Percentiles rank a stretch among this genome's conserved stretches.
phyloP scores from a whole-genome alignment of 768 basidiomycete genomes.

The Suillus americanus region DNA sequence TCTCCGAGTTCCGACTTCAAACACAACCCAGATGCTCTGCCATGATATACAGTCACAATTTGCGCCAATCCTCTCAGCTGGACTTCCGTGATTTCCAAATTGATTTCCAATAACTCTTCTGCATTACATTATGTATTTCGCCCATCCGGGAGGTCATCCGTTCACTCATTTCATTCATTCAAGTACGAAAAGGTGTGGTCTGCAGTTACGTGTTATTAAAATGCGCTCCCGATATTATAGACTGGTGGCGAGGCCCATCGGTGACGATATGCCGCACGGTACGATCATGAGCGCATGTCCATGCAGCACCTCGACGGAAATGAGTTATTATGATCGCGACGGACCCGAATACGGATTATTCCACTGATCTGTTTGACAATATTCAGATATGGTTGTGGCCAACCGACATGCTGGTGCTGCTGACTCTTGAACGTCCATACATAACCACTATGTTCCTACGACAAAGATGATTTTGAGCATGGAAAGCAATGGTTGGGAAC shows the following conservation, averaged over 20 bases:
- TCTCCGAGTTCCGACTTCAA: not conserved
- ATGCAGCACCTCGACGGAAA: constrained; percentile 3
- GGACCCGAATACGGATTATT: not conserved
- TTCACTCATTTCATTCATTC: not conserved
- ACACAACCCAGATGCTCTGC: not conserved
- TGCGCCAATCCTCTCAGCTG: not conserved
- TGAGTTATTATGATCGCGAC: not conserved
- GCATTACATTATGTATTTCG: not conserved
- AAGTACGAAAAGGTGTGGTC: not conserved
- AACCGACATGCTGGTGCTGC: not conserved
- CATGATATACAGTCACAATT: not conserved
- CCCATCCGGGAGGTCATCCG: not conserved
- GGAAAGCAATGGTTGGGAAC: not conserved
- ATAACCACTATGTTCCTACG: not conserved
- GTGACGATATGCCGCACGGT: not conserved
- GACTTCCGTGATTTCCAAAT: not conserved
- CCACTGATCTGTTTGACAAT: not conserved
- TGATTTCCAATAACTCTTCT: not conserved
- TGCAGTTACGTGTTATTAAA: constrained; percentile 2
- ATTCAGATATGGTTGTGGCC: not conserved
- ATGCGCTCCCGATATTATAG: not conserved
- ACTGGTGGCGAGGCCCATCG: not conserved
- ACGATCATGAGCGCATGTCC: not conserved
- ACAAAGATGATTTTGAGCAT: not conserved
- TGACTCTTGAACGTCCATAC: not conserved